phyloP scores from a whole-genome alignment of 495 filamentous ascomycete species.

The Daldinia vernicosa region DNA sequence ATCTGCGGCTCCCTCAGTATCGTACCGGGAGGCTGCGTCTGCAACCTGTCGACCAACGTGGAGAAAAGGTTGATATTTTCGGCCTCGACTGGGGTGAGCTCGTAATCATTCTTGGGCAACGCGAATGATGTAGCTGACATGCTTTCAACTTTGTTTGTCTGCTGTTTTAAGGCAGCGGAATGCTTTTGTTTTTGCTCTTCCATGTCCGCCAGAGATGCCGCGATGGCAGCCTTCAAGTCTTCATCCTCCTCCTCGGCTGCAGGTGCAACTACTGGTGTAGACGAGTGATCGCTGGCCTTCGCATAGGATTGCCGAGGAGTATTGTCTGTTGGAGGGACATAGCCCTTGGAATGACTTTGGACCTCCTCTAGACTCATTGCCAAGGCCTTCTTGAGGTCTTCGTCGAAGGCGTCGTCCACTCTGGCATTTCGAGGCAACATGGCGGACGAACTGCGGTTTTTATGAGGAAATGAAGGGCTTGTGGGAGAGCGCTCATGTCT shows the following conservation, averaged over 20 bases:
- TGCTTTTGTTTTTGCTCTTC: constrained; percentile 96
- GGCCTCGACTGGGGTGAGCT: constrained; percentile 90
- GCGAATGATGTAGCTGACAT: constrained; percentile 53
- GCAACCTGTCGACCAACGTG: constrained; percentile 91
- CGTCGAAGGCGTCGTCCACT: constrained; percentile 86
- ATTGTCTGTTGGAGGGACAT: constrained; percentile 53
- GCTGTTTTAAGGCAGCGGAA: constrained; percentile 79
- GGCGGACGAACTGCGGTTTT: constrained; percentile 52
- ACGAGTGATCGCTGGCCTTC: constrained; percentile 52
- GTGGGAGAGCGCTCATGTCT: constrained; percentile 47
- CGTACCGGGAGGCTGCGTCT: constrained; percentile 94
- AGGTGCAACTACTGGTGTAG: constrained; percentile 47
- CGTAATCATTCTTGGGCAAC: constrained; percentile 87
- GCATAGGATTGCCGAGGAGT: constrained; percentile 43
- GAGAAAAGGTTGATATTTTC: constrained; percentile 98
- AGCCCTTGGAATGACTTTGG: constrained; percentile 65
- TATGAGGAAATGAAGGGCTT: constrained; percentile 49
- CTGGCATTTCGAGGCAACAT: constrained; percentile 93
- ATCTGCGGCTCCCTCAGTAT: constrained; percentile 96
- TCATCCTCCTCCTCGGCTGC: constrained; percentile 84
- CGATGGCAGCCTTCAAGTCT: constrained; percentile 94
- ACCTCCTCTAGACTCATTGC: constrained; percentile 98
- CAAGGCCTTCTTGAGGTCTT: constrained; percentile 89
- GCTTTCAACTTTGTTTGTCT: constrained; percentile 58
- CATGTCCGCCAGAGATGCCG: constrained; percentile 96